Conservation (phyloP, 176 grass and related monocot species). For the Paspalum vaginatum region DNA sequence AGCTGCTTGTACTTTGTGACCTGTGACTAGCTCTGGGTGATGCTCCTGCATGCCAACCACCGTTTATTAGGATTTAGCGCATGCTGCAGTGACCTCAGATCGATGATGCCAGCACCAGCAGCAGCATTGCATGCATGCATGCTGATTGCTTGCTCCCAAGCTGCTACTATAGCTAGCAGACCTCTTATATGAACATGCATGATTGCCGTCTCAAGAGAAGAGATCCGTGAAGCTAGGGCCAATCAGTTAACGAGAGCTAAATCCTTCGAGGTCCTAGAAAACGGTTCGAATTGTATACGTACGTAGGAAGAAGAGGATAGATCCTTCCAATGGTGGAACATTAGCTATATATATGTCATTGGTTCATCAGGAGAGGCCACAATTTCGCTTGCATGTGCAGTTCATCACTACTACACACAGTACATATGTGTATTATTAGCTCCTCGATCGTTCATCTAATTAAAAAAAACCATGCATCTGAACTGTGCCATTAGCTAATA, state of each 20-base stretch:
- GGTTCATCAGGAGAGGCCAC: slow-evolving; percentile 15
- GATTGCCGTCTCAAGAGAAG: slow-evolving; percentile 23
- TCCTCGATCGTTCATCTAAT: neutral
- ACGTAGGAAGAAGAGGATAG: slow-evolving; percentile 48
- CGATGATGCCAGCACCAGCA: slow-evolving; percentile 44
- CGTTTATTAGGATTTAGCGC: slow-evolving; percentile 13
- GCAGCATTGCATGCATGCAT: neutral
- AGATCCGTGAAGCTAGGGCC: slow-evolving; percentile 15
- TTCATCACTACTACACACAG: slow-evolving; percentile 3
- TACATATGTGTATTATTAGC: neutral
- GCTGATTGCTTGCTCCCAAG: neutral
- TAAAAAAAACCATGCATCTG: no score
- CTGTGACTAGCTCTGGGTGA: slow-evolving; percentile 39
- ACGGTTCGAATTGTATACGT: slow-evolving; percentile 20
- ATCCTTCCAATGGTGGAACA: slow-evolving; percentile 63
- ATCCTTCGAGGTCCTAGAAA: slow-evolving; percentile 38
- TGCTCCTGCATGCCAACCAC: slow-evolving; percentile 47
- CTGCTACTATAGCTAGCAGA: neutral
- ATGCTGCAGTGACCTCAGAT: slow-evolving; percentile 41
- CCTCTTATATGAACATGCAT: neutral
- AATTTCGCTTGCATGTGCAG: slow-evolving; percentile 33
- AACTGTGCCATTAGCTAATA: neutral
- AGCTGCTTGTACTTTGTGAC: slow-evolving; percentile 53
- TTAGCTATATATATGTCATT: neutral
- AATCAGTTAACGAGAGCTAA: slow-evolving; percentile 11